Conservation (phyloP, 805 yeast genomes). For the baker's yeast (Saccharomyces cerevisiae) region DNA sequence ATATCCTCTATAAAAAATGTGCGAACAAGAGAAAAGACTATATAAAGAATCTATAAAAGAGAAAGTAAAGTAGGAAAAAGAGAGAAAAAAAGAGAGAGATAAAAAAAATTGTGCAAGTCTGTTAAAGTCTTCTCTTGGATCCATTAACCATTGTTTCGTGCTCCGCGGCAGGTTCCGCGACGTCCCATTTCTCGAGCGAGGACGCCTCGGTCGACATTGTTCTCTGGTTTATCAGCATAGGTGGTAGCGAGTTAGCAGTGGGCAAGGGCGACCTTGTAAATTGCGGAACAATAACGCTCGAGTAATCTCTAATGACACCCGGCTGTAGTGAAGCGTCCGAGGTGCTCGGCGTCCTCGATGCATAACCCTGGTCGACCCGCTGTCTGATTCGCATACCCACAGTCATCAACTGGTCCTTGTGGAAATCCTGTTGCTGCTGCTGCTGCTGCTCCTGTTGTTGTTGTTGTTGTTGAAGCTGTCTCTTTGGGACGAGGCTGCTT, state of each 20-base stretch:
- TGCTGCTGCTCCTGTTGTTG: not conserved
- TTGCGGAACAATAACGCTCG: constrained; percentile 21
- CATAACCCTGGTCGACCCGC: constrained; percentile 55
- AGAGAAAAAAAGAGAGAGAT: not conserved
- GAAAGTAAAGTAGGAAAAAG: no score
- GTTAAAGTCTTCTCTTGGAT: not conserved
- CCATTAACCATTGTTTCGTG: not conserved
- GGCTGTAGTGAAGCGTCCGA: constrained; percentile 4
- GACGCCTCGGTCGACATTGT: constrained; percentile 29
- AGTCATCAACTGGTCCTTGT: constrained; percentile 38
- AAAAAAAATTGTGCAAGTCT: no score
- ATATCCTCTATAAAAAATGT: not conserved
- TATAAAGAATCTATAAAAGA: not conserved
- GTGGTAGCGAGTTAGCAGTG: constrained; percentile 23
- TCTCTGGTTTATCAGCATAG: constrained; percentile 29
- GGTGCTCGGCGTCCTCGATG: constrained; percentile 5
- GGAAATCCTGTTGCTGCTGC: constrained; percentile 24
- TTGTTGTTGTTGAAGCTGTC: constrained; percentile 19
- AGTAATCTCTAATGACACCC: constrained; percentile 17
- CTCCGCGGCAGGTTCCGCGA: not conserved
- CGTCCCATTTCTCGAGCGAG: constrained; percentile 32
- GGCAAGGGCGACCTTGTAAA: constrained; percentile 32
- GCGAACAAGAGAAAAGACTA: not conserved
- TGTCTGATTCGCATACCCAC: constrained; percentile 69
- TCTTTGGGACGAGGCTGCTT: constrained; percentile 16